Evolutionary conservation across 192 early-diverging fungal species (phyloP).

Genomic region (Mycoemilia scoparia): DNA sequence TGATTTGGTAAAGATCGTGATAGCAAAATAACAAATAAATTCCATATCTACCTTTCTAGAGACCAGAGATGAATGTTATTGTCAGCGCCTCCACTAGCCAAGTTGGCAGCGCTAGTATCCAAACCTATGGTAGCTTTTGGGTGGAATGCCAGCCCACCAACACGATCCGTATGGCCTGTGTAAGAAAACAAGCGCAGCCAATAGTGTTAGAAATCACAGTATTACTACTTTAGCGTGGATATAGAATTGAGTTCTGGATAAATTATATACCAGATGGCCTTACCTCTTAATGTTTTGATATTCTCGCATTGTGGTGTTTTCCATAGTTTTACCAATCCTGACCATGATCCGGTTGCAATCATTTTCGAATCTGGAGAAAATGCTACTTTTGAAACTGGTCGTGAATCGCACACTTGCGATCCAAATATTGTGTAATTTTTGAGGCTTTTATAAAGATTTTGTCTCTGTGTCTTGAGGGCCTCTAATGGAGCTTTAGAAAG

Average conservation of each 20-base stretch:
- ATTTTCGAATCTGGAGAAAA: slow-evolving; percentile 67
- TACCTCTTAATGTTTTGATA: slow-evolving; percentile 35
- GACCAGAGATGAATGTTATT: slow-evolving; percentile 66
- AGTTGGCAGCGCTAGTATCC: slow-evolving; percentile 37
- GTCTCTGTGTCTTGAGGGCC: slow-evolving; percentile 10
- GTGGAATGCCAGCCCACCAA: slow-evolving; percentile 80
- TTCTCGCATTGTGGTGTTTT: slow-evolving; percentile 51
- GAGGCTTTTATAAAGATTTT: slow-evolving; percentile 29
- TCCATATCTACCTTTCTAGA: slow-evolving; percentile 49
- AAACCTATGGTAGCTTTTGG: slow-evolving; percentile 50
- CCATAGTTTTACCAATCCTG: slow-evolving; percentile 77
- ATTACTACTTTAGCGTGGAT: too few relatives aligned
- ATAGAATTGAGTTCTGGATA: background rate
- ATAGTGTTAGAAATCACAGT: too few relatives aligned
- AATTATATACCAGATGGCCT: background rate
- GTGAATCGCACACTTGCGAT: slow-evolving; percentile 78
- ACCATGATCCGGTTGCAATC: slow-evolving; percentile 70
- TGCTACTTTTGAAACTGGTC: slow-evolving; percentile 54
- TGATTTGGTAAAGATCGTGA: background rate
- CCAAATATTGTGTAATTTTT: slow-evolving; percentile 41
- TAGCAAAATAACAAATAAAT: too few relatives aligned
- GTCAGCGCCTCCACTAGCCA: slow-evolving; percentile 76
- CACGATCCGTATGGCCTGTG: slow-evolving; percentile 66
- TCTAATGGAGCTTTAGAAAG: slow-evolving; percentile 10
- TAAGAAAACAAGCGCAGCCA: background rate